Evolutionary conservation across 1,139 yeast species (phyloP).

Genomic region (Suhomyces terraborum): DNA sequence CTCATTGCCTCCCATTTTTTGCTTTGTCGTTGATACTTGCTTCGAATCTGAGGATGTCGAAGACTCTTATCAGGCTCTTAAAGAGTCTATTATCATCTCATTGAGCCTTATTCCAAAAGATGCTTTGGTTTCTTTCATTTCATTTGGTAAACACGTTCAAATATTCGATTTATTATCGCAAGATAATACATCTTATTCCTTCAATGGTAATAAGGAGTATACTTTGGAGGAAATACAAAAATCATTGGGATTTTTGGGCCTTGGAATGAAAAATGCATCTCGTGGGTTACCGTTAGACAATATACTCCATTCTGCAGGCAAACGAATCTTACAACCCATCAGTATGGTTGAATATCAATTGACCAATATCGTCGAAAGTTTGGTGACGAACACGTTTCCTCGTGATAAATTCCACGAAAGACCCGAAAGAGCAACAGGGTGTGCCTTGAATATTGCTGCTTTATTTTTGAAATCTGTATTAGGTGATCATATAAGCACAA

Average conservation of each 20-base stretch:
- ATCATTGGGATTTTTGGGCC: slow-evolving; percentile 50
- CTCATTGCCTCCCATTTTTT: slow-evolving; percentile 52
- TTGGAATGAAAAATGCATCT: slow-evolving; percentile 5
- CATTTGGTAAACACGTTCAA: slow-evolving; percentile 66
- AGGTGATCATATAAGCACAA: slow-evolving; percentile 34
- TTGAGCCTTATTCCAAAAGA: slow-evolving; percentile 62
- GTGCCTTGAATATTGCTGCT: slow-evolving; percentile 64
- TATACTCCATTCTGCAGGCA: slow-evolving; percentile 32
- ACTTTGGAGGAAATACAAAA: slow-evolving; percentile 52
- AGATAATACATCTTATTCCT: slow-evolving; percentile 36
- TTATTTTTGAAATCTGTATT: slow-evolving; percentile 48
- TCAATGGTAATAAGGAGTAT: slow-evolving; percentile 64
- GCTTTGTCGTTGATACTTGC: slow-evolving; percentile 71
- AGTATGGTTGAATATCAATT: slow-evolving; percentile 58
- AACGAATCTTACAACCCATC: slow-evolving; percentile 49
- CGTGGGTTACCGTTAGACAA: slow-evolving; percentile 16
- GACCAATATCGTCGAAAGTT: slow-evolving; percentile 53
- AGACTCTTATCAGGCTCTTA: slow-evolving; percentile 49
- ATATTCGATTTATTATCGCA: slow-evolving; percentile 56
- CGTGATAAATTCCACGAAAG: slow-evolving; percentile 48
- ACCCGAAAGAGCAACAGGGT: slow-evolving; percentile 62
- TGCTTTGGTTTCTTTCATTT: slow-evolving; percentile 57
- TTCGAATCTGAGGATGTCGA: slow-evolving; percentile 47
- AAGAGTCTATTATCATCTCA: slow-evolving; percentile 55
- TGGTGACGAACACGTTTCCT: slow-evolving; percentile 57